phyloP scores from a whole-genome alignment of 108 stramenopile genomes.

The Pseudonitzschia multiseries region DNA sequence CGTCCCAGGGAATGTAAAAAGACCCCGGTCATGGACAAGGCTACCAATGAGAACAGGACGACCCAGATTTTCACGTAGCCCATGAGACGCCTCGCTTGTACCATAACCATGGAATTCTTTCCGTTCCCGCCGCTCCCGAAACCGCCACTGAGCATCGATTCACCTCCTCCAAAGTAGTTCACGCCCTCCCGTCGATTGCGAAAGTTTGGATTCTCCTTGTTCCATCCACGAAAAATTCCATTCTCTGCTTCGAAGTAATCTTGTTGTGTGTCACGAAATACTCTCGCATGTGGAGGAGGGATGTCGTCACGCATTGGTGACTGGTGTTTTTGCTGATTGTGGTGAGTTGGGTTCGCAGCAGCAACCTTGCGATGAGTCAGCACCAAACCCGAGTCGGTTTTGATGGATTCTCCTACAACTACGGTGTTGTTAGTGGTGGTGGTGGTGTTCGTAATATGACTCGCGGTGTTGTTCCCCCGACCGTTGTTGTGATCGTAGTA shows the following conservation, averaged over 20 bases:
- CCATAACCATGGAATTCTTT: conserved; percentile 30
- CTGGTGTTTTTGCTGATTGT: conserved; percentile 3
- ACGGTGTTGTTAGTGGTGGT: not conserved
- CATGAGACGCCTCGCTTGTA: conserved; percentile 36
- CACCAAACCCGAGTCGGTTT: conserved; percentile 52
- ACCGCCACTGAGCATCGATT: not conserved
- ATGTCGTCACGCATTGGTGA: not conserved
- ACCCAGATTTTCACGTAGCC: conserved; percentile 48
- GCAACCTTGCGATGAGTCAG: conserved; percentile 49
- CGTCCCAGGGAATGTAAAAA: conserved; percentile 38
- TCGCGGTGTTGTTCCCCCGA: not conserved
- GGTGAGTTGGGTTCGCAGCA: not conserved
- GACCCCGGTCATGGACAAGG: conserved; percentile 34
- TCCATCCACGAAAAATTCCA: conserved; percentile 16
- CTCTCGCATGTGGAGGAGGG: not conserved
- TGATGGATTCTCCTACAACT: conserved; percentile 31
- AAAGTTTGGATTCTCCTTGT: conserved; percentile 10
- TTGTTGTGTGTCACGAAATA: conserved; percentile 21
- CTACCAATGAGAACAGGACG: conserved; percentile 25
- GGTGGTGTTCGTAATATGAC: too few relatives aligned
- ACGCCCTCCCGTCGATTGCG: not conserved
- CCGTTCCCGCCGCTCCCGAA: conserved; percentile 3
- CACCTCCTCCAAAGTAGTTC: conserved; percentile 1
- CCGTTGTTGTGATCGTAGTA: not conserved
- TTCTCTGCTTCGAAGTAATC: conserved; percentile 48